phyloP scores from a whole-genome alignment of 2,329 filamentous ascomycete species.

The Exserohilum turcica region DNA sequence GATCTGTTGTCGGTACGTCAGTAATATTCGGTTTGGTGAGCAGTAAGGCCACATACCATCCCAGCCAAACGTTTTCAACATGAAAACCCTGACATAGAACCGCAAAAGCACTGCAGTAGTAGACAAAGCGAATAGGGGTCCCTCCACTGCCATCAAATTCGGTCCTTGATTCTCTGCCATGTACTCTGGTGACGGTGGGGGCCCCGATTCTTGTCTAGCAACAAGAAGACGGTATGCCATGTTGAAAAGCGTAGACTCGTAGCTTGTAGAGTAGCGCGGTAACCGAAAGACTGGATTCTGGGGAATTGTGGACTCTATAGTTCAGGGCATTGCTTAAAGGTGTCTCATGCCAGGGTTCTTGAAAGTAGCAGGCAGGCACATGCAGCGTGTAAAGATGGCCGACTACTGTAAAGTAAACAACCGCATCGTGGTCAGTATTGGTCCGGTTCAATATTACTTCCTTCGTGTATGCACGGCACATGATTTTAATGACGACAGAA shows the following conservation, averaged over 20 bases:
- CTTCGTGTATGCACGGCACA: constrained; percentile 13
- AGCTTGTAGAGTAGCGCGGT: neutral
- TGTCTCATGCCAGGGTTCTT: neutral
- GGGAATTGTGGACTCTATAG: constrained; percentile 1
- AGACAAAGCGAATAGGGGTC: constrained; percentile 46
- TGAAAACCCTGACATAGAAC: constrained; percentile 27
- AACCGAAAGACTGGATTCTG: neutral
- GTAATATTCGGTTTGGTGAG: neutral
- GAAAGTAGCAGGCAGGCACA: constrained; percentile 6
- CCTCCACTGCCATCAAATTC: constrained; percentile 49
- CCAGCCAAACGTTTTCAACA: constrained; percentile 30
- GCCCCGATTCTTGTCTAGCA: constrained; percentile 14
- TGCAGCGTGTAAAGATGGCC: constrained; percentile 6
- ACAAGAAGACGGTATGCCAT: constrained; percentile 14
- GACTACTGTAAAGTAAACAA: constrained; percentile 4
- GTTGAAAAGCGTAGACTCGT: neutral
- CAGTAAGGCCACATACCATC: constrained; percentile 19
- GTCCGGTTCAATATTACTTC: constrained; percentile 4
- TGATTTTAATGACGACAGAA: constrained; percentile 16
- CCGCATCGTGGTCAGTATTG: constrained; percentile 2
- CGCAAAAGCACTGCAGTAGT: constrained; percentile 21
- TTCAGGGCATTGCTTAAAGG: constrained; percentile 2
- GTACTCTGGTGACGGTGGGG: constrained; percentile 34
- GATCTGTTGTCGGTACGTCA: constrained; percentile 27
- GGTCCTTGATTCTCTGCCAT: constrained; percentile 44